Base-by-base conservation (phyloP, 257 asterid species). In the Rehmannia glutinosa region DNA sequence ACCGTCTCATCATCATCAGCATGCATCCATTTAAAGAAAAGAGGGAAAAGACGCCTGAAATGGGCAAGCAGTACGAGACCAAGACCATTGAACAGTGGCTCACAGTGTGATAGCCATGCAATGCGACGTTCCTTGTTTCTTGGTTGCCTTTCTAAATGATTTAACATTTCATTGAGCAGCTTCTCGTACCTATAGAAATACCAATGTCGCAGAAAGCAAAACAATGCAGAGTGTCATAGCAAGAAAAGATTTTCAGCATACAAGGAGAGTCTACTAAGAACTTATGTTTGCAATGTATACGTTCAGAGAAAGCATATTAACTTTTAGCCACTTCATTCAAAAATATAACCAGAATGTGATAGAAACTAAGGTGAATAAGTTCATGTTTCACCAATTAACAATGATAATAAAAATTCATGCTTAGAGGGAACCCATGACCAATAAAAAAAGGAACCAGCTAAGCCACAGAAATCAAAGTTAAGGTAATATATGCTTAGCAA, bases 121-220 rank as follows among this genome's bases (percentile, higher is more conserved):
- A 75, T 77, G 15, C 95, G 92, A 5, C 99, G 89, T 72, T 85
- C 81, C 83, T 85, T 81, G 84, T 90, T 87, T 77, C 89, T 84
- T 58, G 96, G 97, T 73, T 93, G 96, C 80, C 99, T 78, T 81
- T 93, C 99, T 75, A 90, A 75, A 81, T 93, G 97, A 80, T 72
- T 79, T 63, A 90, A 70, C 97, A 93, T 93, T 82, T 93, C 97
- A 68, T 73, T 82, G 39, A 88, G 80, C 82, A 90, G 70, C 77
- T 83, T 90, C 74, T 90, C 99, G 69, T 83, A 84, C 98, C 97
- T 92, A 58, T 57, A 72, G 23, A 70, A 54, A 57, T 51, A 52
- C 30, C 58, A 58, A 51, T 45, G 51, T 17, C 49, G 10, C 24
- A 68, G 25, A 25, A 23, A 30, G 77, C 4, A 66, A 49, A 30